phyloP scores from a whole-genome alignment of 164 flowering plant species.

The Protea cynaroides region DNA sequence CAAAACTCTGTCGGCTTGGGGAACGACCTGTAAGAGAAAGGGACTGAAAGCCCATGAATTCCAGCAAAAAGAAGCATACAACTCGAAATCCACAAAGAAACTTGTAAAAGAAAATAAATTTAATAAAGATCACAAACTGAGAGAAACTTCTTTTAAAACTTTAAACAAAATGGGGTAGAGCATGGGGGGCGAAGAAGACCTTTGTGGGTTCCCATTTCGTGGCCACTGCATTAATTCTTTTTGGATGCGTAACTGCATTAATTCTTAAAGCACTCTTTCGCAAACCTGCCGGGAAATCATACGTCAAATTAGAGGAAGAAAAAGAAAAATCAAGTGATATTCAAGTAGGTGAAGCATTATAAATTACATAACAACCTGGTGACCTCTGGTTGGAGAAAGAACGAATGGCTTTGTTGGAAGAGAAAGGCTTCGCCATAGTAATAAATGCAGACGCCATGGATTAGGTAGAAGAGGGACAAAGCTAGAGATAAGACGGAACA shows the following conservation, averaged over 20 bases:
- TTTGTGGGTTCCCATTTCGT: conserved; percentile 71
- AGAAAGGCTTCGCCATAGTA: conserved; percentile 34
- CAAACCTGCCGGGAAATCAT: conserved; percentile 27
- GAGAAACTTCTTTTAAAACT: too few relatives aligned
- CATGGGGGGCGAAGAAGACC: conserved; percentile 30
- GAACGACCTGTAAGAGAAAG: conserved; percentile 48
- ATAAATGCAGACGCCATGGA: conserved; percentile 58
- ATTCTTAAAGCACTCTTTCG: conserved; percentile 40
- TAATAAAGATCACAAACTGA: too few relatives aligned
- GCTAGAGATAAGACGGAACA: conserved; percentile 8
- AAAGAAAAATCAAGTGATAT: neutral
- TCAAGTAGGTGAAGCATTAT: neutral
- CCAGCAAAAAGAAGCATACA: neutral
- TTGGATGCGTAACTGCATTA: too few relatives aligned
- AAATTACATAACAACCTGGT: conserved; percentile 14
- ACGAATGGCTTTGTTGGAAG: conserved; percentile 22
- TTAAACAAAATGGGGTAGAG: too few relatives aligned
- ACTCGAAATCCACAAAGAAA: neutral
- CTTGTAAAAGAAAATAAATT: neutral
- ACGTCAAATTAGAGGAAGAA: neutral
- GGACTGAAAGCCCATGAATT: too few relatives aligned
- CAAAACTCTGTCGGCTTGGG: conserved; percentile 83
- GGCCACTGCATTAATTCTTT: conserved; percentile 54
- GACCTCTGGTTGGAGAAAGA: conserved; percentile 24
- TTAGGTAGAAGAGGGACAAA: neutral